These are phyloP conservation scores for Paramecium octaurelia DNA, from an alignment of 73 alveolate genomes.

Conservation along the genomic window DNA sequence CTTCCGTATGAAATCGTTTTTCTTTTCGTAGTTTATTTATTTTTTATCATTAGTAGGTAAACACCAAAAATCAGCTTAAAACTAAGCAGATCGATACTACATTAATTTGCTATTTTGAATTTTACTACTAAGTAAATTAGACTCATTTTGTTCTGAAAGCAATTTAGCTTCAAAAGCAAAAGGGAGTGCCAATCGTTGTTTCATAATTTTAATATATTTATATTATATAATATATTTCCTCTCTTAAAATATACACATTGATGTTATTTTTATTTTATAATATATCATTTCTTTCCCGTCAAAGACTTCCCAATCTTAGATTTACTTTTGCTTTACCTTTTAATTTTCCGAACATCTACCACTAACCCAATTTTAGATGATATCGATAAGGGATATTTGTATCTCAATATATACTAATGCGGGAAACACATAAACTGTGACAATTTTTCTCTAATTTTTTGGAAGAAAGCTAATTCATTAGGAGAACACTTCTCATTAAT, in stretches of 20 bases:
- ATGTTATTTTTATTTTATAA: not conserved
- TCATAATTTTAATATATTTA: not conserved
- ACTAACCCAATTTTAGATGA: not conserved
- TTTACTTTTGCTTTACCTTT: not conserved
- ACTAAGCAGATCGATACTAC: not conserved
- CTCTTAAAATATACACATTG: not conserved
- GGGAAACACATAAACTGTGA: not conserved
- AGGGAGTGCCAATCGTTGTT: not conserved
- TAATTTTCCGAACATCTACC: not conserved
- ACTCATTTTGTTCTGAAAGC: slow-evolving; percentile 10
- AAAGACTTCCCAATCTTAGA: not conserved
- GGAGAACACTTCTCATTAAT: not conserved
- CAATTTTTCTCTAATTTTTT: not conserved
- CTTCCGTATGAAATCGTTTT: not conserved
- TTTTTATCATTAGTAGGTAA: not conserved
- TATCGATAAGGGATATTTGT: not conserved
- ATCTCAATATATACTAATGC: not conserved
- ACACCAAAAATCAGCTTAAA: not conserved
- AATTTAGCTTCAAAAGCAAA: not conserved
- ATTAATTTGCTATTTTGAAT: not conserved
- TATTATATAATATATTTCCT: not conserved
- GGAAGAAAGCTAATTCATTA: not conserved
- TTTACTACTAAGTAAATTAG: not conserved
- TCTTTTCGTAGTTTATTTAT: not conserved
- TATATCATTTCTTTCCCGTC: not conserved